Evolutionary conservation across 257 asterid genomes (phyloP), one percentile per base, ranked within the genome.

Genomic region (Solanum verrucosum): DNA sequence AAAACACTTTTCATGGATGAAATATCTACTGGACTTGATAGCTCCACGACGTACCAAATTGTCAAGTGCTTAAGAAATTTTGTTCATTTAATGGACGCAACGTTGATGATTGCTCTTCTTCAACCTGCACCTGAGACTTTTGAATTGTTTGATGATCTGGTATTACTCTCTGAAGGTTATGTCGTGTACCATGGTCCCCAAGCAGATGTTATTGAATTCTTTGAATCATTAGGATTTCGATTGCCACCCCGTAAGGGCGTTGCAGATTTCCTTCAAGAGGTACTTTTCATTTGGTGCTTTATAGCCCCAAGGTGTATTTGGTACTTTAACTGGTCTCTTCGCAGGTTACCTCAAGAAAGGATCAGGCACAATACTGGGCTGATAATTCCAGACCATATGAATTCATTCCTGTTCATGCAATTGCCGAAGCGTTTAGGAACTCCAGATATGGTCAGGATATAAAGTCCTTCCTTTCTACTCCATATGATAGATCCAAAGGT

Each of bases 111-210:
- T 97, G 97, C 98, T 87, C 97, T 96, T 84, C 99, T 96, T 90
- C 99, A 96, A 89, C 98, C 98, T 70, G 97, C 99, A 70, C 99
- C 98, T 4, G 99, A 96, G 92, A 96, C 98, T 27, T 95, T 96
- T 88, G 98, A 94, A 67, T 91, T 96, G 87, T 96, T 96, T 86
- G 99, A 96, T 90, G 99, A 96, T 89, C 91, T 96, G 89, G 92
- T 95, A 63, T 73, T 96, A 86, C 92, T 96, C 27, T 96, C 97
- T 44, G 98, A 94, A 88, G 99, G 99, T 33, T 89, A 94, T 90
- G 91, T 96, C 63, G 89, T 96, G 84, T 96, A 96, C 87, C 94
- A 96, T 25, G 99, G 99, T 75, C 99, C 98, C 87, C 91, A 95
- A 65, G 91, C 86, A 1, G 93, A 92, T 87, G 98, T 95, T 88